Evolutionary conservation across 139 green algal genomes (phyloP).

Genomic region (Microglena sp.): DNA sequence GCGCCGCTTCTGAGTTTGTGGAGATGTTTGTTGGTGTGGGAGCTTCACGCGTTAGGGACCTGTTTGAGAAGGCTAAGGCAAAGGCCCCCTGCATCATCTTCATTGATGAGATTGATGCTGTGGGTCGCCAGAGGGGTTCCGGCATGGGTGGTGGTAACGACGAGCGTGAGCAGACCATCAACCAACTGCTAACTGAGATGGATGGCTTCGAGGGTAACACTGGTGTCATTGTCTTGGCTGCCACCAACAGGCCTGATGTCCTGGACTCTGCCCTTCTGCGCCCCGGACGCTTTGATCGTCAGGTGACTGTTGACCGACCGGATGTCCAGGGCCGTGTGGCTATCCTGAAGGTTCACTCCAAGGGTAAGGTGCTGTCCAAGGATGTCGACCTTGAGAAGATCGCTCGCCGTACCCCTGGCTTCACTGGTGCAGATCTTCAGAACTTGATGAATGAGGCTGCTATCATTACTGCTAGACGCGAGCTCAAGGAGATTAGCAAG

Average conservation of each 20-base stretch:
- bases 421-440: slow-evolving; percentile 78
- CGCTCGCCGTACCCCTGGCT: slow-evolving; percentile 76
- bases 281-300: slow-evolving; percentile 9
- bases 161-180: slow-evolving; percentile 85
- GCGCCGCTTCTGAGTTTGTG: slow-evolving; percentile 49
- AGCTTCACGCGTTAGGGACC: slow-evolving; percentile 44
- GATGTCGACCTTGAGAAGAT: slow-evolving; percentile 58
- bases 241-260: slow-evolving; percentile 89
- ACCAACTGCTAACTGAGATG: slow-evolving; percentile 81
- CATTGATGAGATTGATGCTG: slow-evolving; percentile 97
- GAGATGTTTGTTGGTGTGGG: slow-evolving; percentile 58
- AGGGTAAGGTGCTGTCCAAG: neutral
- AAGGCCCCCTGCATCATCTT: slow-evolving; percentile 99
- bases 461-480: slow-evolving; percentile 88
- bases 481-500: slow-evolving; percentile 96
- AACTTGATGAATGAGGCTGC: slow-evolving; percentile 99
- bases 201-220: slow-evolving; percentile 86
- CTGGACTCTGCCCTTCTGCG: slow-evolving; percentile 76
- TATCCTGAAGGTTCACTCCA: slow-evolving; percentile 87
- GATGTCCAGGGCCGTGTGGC: slow-evolving; percentile 86
- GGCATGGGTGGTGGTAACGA: slow-evolving; percentile 64
- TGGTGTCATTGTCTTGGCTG: slow-evolving; percentile 85
- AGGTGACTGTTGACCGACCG: slow-evolving; percentile 91
- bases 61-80: slow-evolving; percentile 63
- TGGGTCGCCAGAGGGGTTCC: slow-evolving; percentile 58